Evolutionary conservation across 768 basidiomycete genomes (phyloP), one percentile per base, ranked within the genome.

Genomic region (Boletales sp.): DNA sequence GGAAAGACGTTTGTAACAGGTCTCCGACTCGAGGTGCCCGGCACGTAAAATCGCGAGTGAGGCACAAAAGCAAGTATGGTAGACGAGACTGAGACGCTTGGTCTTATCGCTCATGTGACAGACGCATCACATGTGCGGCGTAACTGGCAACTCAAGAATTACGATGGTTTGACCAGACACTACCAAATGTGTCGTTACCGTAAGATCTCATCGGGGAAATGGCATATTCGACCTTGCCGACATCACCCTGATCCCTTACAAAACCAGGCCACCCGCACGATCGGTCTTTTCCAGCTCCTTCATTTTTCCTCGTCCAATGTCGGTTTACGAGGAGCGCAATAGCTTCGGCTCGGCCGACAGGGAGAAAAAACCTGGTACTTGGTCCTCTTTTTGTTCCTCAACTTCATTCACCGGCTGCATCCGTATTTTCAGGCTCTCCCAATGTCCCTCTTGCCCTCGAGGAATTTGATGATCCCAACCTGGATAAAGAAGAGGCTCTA

Each of bases 391-490:
- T 29, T 10, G 17, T 2, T 34, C 7, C 13, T 12, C 34, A 34
- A 34, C 34, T 13, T 34, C 31, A 12, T 39, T 21, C 48, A 19
- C 38, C 11, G 17, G 9, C 9, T 9, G 9, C 17, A 14, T 17
- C 18, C 7, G 18, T 8, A 31, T 34, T 34, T 24, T 13, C 34
- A 63, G 61, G 37, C 18, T 39, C 38, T n/a, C 12, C 7, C 30
- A 12, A 39, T 30, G 46, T 24, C 0, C 30, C 40, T 40, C 41
- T 64, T 37, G 37, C 52, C 19, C 14, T 54, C 13, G 59, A 52
- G 11, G 54, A 63, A 12, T 73, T 72, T 18, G 64, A 73, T 53
- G 72, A 74, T 47, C 73, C 71, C 0, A 74, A 74, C 42, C 57
- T 73, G 5, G 59, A 72, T 58, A 60, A 31, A 47, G 60, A 62